phyloP scores from a whole-genome alignment of 768 basidiomycete species.

The Suillus hirtellus region DNA sequence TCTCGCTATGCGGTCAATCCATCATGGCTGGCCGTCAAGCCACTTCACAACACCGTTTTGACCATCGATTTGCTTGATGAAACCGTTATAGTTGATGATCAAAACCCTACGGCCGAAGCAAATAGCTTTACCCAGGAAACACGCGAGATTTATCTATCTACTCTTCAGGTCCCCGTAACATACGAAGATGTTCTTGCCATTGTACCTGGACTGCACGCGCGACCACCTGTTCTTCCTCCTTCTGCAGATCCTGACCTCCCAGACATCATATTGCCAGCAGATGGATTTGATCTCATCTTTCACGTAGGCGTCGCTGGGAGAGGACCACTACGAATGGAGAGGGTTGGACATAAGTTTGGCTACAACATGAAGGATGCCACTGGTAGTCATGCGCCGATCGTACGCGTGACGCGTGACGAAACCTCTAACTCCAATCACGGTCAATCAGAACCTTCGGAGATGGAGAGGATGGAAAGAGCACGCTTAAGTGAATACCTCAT shows the following conservation, averaged over 20 bases:
- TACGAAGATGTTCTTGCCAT: constrained; percentile 57
- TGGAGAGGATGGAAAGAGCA: constrained; percentile 30
- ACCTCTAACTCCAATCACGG: constrained; percentile 10
- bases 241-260: constrained; percentile 39
- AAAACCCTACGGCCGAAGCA: constrained; percentile 14
- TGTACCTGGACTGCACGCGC: constrained; percentile 59
- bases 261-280: constrained; percentile 41
- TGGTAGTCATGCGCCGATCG: constrained; percentile 53
- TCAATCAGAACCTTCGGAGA: constrained; percentile 25
- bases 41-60: constrained; percentile 58
- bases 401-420: constrained; percentile 32
- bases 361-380: constrained; percentile 69
- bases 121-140: constrained; percentile 18
- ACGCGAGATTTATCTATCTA: constrained; percentile 59
- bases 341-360: constrained; percentile 64
- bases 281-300: constrained; percentile 68
- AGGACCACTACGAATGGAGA: constrained; percentile 64
- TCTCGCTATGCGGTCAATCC: constrained; percentile 59
- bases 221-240: constrained; percentile 51
- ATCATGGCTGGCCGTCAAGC: constrained; percentile 69
- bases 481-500: constrained; percentile 31
- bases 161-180: constrained; percentile 56
- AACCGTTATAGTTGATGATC: constrained; percentile 22
- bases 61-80: constrained; percentile 37
- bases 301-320: constrained; percentile 70